phyloP scores from a whole-genome alignment of 257 asterid genomes.

The Striga asiatica region DNA sequence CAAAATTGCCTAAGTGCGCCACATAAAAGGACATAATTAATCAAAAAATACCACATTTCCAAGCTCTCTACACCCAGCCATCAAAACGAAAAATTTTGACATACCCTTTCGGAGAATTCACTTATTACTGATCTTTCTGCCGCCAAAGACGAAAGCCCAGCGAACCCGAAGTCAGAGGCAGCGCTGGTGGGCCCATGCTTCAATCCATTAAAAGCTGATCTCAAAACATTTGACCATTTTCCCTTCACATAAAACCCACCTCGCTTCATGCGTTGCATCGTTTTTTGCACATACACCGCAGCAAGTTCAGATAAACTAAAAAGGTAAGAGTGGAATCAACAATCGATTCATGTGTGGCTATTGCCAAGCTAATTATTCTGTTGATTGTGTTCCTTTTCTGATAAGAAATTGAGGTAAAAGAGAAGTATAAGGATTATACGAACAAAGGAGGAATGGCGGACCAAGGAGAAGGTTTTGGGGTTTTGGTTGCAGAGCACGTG shows the following conservation, averaged over 20 bases:
- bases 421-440: no score
- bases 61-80: no score
- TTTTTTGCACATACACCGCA: not conserved
- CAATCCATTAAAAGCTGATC: conserved; percentile 34
- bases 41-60: not conserved
- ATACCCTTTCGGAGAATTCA: conserved; percentile 31
- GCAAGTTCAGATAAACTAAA: not conserved
- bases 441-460: no score
- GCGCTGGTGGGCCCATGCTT: conserved; percentile 11
- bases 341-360: no score
- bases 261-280: not conserved
- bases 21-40: not conserved
- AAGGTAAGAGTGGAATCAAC: no score
- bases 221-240: conserved; percentile 20
- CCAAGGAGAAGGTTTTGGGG: no score
- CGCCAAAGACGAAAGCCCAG: conserved; percentile 32
- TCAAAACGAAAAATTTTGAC: conserved; percentile 9
- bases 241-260: conserved; percentile 27
- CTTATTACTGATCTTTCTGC: conserved; percentile 19
- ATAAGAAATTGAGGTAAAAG: no score
- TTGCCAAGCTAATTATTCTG: no score
- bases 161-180: conserved; percentile 24
- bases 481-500: no score
- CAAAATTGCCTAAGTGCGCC: no score
- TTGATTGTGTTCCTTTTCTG: no score